phyloP scores from a whole-genome alignment of 2,329 filamentous ascomycete genomes.

The Lecanosticta acicola region DNA sequence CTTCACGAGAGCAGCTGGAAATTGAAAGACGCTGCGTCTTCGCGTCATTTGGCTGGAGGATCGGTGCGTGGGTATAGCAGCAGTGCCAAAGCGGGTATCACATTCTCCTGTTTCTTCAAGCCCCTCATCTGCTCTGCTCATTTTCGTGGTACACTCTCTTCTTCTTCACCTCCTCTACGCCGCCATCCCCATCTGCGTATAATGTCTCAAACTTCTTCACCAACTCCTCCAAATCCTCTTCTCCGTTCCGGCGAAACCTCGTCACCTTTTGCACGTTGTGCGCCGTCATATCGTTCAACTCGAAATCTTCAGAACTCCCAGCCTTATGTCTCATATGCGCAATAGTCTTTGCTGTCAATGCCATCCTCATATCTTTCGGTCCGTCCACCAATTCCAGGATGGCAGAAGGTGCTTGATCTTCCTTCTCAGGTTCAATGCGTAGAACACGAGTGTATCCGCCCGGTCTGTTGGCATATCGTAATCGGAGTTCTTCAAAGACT shows the following conservation, averaged over 20 bases:
- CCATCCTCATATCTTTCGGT: slow-evolving; percentile 87
- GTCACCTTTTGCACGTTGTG: slow-evolving; percentile 82
- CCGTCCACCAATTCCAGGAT: slow-evolving; percentile 95
- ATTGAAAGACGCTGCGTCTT: too few relatives aligned
- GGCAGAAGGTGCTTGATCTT: slow-evolving; percentile 81
- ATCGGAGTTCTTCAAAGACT: slow-evolving; percentile 75
- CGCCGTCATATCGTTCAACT: slow-evolving; percentile 64
- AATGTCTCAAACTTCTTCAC: slow-evolving; percentile 43
- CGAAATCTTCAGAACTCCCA: slow-evolving; percentile 40
- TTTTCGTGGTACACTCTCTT: slow-evolving; percentile 32
- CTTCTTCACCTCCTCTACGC: slow-evolving; percentile 31
- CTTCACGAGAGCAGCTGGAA: too few relatives aligned
- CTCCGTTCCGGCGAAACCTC: slow-evolving; percentile 61
- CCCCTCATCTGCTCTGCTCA: slow-evolving; percentile 24
- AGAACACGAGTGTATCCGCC: slow-evolving; percentile 95
- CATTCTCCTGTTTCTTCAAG: too few relatives aligned
- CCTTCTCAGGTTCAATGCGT: slow-evolving; percentile 80
- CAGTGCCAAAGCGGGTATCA: too few relatives aligned
- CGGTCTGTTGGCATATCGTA: slow-evolving; percentile 70
- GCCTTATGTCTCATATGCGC: slow-evolving; percentile 45
- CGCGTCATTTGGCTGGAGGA: too few relatives aligned
- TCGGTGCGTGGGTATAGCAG: too few relatives aligned
- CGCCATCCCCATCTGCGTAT: slow-evolving; percentile 29
- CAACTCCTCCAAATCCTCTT: slow-evolving; percentile 60
- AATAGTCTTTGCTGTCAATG: slow-evolving; percentile 81